Evolutionary conservation across 106 monocot genomes (phyloP), one percentile per base, ranked within the genome.

Genomic region (Dactylorhiza incarnata): DNA sequence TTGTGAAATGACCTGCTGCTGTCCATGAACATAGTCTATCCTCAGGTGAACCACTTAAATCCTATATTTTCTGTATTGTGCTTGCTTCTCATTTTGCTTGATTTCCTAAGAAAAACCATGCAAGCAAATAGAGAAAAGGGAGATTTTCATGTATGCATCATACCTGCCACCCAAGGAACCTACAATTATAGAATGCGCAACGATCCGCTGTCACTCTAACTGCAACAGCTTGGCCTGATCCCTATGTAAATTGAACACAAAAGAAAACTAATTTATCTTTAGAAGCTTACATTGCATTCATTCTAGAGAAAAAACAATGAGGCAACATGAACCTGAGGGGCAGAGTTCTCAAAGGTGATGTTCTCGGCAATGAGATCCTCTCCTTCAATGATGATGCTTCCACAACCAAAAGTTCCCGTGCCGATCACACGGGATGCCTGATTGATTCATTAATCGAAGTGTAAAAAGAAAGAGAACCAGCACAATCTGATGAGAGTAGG

Each of bases 351-450:
- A 68, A 96, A 96, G 17, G 96, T 91, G 70, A 97, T 81, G 53
- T 97, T 93, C 83, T 97, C 93, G 2, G 96, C 96, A 23, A 97
- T 89, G 81, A 97, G 93, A 75, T 97, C 96, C 72, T 93, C 96
- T 37, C 96, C 96, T 75, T 97, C 96, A 15, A 97, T 84, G 20
- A 97, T 97, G 23, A 85, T 67, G 19, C 80, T 89, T 0, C 93
- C 96, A 61, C 96, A 97, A 3, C 91, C 96, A 73, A 97, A 97
- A 0, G 96, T 97, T 48, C 96, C 96, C 5, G 91, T 89, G 29
- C 93, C 96, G 29, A 97, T 97, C 77, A 93, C 75, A 1, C 84
- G 77, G 48, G 93, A 69, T 48, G 48, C 37, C 54, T 65, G 65
- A 77, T 53, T 2, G 37, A 9, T 51, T 69, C 47, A 50, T 49